Base-by-base conservation (phyloP, 1,139 yeast genomes). In the Pichia sp. region DNA sequence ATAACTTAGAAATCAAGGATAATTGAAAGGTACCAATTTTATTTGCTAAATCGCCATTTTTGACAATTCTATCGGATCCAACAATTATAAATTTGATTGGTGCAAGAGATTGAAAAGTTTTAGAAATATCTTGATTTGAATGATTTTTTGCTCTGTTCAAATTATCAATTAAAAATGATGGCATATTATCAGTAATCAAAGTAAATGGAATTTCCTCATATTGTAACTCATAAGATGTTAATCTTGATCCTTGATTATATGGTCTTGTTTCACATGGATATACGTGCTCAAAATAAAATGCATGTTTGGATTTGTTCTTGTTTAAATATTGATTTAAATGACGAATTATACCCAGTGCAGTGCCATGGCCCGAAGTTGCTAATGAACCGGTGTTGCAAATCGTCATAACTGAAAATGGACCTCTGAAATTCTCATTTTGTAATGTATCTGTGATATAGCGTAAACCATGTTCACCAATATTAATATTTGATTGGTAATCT, bases 281-380 rank as follows among this genome's bases (percentile, higher is more conserved):
- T 0, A 85, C 94, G 50, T 81, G 88, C 16, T 79, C 75, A 47
- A 77, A 64, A 36, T 51, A 56, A 41, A 56, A 56, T 0, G 55
- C 46, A 12, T 56, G 29, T 8, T 48, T 69, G 66, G 85, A 29
- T 50, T 47, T 39, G 4, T 46, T 44, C 44, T 61, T 64, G 27
- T 55, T 52, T 39, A 66, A 63, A 50, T 62, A 69, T 53, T 54
- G 64, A 68, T 26, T 58, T 55, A 86, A 71, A 0, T 96, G 80
- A 56, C 97, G 77, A 44, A 92, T 80, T 24, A 90, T 86, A 18
- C 97, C 97, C 40, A 92, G 73, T 0, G 97, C 97, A 8, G 98
- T 92, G 23, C 98, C 98, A 62, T 89, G 92, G 2, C 97, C 97
- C 3, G 97, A 88, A 3, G 97, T 92, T 1, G 98, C 98, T 54